These are phyloP conservation scores for Calonectria montana DNA, from an alignment of 2,329 filamentous ascomycete genomes.

Conservation along the genomic window DNA sequence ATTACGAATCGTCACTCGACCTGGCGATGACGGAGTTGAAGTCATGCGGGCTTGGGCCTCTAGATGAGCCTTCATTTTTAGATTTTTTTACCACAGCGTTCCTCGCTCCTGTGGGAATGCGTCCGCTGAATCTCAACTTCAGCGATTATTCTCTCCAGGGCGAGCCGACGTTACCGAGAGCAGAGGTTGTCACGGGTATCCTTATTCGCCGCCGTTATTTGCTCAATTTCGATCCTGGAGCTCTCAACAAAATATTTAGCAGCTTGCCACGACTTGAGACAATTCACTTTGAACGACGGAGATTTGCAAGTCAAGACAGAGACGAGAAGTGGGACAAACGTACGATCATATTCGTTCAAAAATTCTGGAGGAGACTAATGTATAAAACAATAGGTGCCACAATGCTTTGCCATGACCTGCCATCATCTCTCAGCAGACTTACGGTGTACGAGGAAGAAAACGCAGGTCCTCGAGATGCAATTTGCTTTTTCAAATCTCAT, in stretches of 20 bases:
- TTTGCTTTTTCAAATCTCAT: neutral
- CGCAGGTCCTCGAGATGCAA: neutral
- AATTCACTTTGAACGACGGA: neutral
- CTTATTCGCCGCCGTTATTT: neutral
- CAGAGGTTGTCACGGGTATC: neutral
- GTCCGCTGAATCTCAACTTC: neutral
- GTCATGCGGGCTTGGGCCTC: neutral
- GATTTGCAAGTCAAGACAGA: neutral
- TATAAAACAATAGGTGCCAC: neutral
- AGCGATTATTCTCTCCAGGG: neutral
- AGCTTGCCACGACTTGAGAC: neutral
- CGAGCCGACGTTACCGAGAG: neutral
- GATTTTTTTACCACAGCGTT: neutral
- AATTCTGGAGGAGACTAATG: neutral
- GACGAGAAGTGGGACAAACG: neutral
- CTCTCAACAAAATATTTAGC: neutral
- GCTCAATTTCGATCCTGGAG: neutral
- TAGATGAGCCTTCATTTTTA: neutral
- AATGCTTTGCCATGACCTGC: neutral
- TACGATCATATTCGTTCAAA: neutral
- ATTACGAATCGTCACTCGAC: neutral
- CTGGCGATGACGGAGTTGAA: neutral
- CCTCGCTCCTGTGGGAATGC: neutral
- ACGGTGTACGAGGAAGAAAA: neutral
- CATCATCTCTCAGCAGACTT: neutral